Percentiles rank a stretch among this genome's conserved stretches.
Conservation (phyloP, 2,329 filamentous ascomycete species). For the Nakataea oryzae region DNA sequence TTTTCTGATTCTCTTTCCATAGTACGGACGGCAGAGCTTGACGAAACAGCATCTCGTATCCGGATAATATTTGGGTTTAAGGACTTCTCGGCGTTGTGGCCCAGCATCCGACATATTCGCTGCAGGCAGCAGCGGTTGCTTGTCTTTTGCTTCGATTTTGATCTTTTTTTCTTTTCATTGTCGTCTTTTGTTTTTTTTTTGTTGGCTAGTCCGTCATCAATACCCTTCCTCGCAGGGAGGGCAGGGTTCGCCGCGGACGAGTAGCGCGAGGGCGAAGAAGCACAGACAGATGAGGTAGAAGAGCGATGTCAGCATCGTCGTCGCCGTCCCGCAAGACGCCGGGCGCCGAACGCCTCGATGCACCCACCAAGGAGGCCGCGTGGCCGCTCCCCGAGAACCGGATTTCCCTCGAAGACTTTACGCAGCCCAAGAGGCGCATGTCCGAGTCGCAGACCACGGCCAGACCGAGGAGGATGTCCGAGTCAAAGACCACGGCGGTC, state of each 20-base stretch:
- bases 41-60: neutral
- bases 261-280: neutral
- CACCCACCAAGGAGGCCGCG: neutral
- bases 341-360: neutral
- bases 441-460: neutral
- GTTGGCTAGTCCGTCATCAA: neutral
- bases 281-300: neutral
- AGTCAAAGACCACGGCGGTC: neutral
- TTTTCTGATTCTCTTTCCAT: neutral
- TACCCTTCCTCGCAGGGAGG: neutral
- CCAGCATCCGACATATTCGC: neutral
- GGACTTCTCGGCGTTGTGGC: neutral
- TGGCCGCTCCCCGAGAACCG: neutral
- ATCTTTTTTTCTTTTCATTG: neutral
- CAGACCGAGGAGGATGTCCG: neutral
- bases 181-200: neutral
- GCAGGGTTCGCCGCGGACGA: neutral
- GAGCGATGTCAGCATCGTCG: neutral
- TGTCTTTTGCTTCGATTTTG: neutral
- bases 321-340: neutral
- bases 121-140: neutral
- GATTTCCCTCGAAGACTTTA: neutral
- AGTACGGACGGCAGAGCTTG: neutral
- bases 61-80: neutral
- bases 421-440: neutral